These are phyloP conservation scores for Ceratocystis papillata DNA, from an alignment of 2,329 filamentous ascomycete genomes.

Conservation along the genomic window DNA sequence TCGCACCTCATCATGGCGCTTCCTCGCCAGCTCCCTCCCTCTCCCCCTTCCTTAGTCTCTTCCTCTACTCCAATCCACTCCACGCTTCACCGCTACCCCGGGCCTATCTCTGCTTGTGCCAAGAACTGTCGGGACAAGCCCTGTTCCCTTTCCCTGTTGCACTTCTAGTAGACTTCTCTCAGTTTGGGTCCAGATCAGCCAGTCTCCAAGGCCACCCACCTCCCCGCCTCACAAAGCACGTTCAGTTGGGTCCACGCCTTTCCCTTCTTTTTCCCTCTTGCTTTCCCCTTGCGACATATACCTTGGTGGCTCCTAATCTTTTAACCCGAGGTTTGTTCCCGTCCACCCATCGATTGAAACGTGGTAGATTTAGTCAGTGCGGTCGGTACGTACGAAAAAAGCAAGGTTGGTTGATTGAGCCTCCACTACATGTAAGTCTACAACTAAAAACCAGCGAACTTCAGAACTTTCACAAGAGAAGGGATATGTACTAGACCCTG, in stretches of 20 bases:
- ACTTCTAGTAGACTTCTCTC: too few relatives aligned
- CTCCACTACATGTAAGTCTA: too few relatives aligned
- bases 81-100: constrained; percentile 2
- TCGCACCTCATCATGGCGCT: neutral
- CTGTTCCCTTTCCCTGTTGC: neutral
- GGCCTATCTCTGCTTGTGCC: neutral
- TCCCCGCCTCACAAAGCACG: neutral
- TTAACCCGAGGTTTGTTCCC: too few relatives aligned
- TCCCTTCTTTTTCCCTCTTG: neutral
- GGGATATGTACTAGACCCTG: too few relatives aligned
- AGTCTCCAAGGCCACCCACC: neutral
- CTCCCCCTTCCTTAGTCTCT: neutral
- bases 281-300: neutral
- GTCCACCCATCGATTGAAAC: too few relatives aligned
- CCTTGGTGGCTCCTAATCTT: neutral
- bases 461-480: too few relatives aligned
- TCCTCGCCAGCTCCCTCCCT: neutral
- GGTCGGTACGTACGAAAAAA: too few relatives aligned
- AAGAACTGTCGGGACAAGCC: neutral
- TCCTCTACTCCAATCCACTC: too few relatives aligned
- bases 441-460: too few relatives aligned
- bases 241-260: neutral
- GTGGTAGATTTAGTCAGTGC: too few relatives aligned
- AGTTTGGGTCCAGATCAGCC: too few relatives aligned
- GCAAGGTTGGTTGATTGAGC: too few relatives aligned